Evolutionary conservation across 306 rosid genomes (phyloP).

Genomic region (Inga oerstediana): DNA sequence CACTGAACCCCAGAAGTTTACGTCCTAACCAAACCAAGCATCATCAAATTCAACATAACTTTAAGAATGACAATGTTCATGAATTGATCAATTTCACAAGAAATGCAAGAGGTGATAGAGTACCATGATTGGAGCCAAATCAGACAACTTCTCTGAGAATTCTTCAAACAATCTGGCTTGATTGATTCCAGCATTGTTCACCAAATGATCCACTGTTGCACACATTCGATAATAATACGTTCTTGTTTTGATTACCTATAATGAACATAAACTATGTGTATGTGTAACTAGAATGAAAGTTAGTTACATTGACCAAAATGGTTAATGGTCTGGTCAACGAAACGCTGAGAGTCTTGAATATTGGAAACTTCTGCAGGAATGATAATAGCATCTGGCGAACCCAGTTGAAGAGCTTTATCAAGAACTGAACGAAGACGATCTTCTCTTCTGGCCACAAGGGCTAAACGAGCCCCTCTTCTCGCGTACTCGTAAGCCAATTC

Average conservation of each 20-base stretch:
- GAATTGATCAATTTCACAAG: neutral
- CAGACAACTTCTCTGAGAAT: neutral
- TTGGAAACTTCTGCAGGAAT: slow-evolving; percentile 25
- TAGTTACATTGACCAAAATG: slow-evolving; percentile 16
- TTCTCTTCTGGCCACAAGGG: slow-evolving; percentile 6
- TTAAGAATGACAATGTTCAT: neutral
- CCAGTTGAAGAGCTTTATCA: neutral
- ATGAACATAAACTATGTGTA: neutral
- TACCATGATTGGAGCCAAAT: slow-evolving; percentile 27
- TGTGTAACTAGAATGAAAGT: too few species aligned
- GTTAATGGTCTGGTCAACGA: slow-evolving; percentile 4
- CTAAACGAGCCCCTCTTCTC: slow-evolving; percentile 20
- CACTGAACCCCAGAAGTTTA: neutral
- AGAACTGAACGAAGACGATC: neutral
- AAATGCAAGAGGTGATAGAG: neutral
- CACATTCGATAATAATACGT: neutral
- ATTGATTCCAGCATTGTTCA: neutral
- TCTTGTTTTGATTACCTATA: neutral
- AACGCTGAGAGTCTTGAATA: slow-evolving; percentile 9
- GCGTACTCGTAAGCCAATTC: neutral
- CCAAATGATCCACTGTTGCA: neutral
- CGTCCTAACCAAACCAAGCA: neutral
- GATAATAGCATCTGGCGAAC: slow-evolving; percentile 2
- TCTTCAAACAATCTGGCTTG: neutral
- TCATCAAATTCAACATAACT: neutral